These are phyloP conservation scores for Leccinum ochraceum DNA, from an alignment of 768 basidiomycete species.

Conservation along the genomic window DNA sequence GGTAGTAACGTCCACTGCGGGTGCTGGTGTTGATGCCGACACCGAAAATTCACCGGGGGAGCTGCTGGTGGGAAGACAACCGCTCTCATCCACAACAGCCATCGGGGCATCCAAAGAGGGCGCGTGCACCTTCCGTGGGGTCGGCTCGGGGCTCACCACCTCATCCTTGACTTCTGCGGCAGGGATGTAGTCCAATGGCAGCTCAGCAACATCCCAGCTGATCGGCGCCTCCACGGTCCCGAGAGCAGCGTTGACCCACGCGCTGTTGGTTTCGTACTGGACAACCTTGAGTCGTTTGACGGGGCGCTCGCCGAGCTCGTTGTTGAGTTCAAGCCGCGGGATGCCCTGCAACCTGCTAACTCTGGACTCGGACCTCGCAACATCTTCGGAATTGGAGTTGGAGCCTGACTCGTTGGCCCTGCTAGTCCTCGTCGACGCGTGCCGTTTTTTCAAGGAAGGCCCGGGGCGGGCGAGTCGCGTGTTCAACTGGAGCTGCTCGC, in stretches of 20 bases:
- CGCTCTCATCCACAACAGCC: background rate
- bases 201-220: constrained; percentile 15
- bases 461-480: background rate
- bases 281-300: constrained; percentile 23
- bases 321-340: background rate
- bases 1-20: background rate
- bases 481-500: constrained; percentile 14
- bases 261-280: constrained; percentile 21
- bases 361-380: background rate
- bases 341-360: background rate
- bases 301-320: constrained; percentile 7
- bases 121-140: background rate
- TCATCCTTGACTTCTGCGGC: background rate
- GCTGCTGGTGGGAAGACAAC: background rate
- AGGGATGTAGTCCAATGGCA: constrained; percentile 6
- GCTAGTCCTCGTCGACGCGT: background rate
- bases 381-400: constrained; percentile 19
- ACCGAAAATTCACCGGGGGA: background rate
- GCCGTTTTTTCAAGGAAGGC: constrained; percentile 1
- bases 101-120: background rate
- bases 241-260: constrained; percentile 23
- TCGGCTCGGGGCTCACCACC: background rate
- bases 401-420: background rate
- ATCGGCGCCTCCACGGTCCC: constrained; percentile 26
- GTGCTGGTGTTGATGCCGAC: background rate